Conservation (phyloP, 257 asterid genomes). For the Scutellaria minor region DNA sequence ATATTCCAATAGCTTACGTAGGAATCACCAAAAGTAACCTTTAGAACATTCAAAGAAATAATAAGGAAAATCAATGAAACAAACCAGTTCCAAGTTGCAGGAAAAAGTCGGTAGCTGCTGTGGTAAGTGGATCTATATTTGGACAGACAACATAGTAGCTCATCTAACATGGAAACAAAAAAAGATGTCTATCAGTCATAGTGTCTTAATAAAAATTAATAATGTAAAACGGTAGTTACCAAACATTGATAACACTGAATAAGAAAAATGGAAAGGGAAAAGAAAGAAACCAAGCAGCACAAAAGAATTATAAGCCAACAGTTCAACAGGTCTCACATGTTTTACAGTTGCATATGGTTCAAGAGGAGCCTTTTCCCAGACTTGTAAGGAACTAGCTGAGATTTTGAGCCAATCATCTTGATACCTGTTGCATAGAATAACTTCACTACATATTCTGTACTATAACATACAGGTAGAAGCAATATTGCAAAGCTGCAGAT, state of each 20-base stretch:
- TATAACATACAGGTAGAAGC: slow-evolving; percentile 20
- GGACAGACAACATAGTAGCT: slow-evolving; percentile 95
- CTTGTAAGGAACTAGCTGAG: slow-evolving; percentile 77
- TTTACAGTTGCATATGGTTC: slow-evolving; percentile 96
- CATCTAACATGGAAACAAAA: slow-evolving; percentile 63
- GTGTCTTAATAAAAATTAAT: slow-evolving; percentile 24
- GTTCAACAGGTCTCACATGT: slow-evolving; percentile 59
- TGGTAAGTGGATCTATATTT: slow-evolving; percentile 87
- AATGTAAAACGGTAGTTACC: slow-evolving; percentile 28
- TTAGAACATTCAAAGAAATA: slow-evolving; percentile 24
- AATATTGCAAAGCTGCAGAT: slow-evolving; percentile 20
- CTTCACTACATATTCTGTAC: slow-evolving; percentile 28
- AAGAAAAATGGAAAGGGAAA: neutral
- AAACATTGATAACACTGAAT: slow-evolving; percentile 28
- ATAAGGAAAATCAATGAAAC: slow-evolving; percentile 36
- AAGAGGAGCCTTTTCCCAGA: slow-evolving; percentile 99
- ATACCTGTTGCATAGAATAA: slow-evolving; percentile 62
- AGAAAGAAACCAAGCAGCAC: slow-evolving; percentile 16
- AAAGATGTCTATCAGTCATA: slow-evolving; percentile 26
- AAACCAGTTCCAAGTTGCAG: slow-evolving; percentile 98
- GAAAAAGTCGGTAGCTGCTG: slow-evolving; percentile 94
- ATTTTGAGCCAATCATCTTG: slow-evolving; percentile 99
- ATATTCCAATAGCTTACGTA: slow-evolving; percentile 13
- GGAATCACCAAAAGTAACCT: slow-evolving; percentile 18
- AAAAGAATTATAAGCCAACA: slow-evolving; percentile 16